Percentiles rank a stretch among this genome's conserved stretches.
Evolutionary conservation across 495 filamentous ascomycete genomes (phyloP).

Genomic region (Astrocystis sublimbata): DNA sequence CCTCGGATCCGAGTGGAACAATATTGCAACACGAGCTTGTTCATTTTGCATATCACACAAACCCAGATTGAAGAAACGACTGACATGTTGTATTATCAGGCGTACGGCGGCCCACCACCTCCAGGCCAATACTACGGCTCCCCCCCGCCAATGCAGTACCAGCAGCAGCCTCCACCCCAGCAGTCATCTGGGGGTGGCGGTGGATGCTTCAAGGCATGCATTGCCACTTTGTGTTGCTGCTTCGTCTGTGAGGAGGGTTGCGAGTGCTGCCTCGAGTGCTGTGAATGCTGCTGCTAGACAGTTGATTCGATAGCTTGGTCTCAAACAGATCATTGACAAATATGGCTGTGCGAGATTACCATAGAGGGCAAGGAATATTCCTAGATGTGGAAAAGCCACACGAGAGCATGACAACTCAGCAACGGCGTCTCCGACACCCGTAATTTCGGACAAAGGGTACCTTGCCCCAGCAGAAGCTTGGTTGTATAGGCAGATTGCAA

Average conservation of each 20-base stretch:
- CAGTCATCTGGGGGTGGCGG: slow-evolving; percentile 47
- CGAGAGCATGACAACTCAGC: neutral
- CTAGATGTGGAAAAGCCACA: neutral
- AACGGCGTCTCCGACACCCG: neutral
- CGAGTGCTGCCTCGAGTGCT: slow-evolving; percentile 73
- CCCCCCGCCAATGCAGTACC: slow-evolving; percentile 55
- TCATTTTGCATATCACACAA: neutral
- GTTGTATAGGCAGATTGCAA: neutral
- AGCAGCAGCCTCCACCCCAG: slow-evolving; percentile 59
- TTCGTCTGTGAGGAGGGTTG: slow-evolving; percentile 78
- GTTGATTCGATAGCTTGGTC: neutral
- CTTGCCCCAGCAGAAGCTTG: neutral
- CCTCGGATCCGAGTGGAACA: neutral
- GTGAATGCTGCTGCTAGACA: slow-evolving; percentile 54
- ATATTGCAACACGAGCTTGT: neutral
- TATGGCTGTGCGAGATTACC: neutral
- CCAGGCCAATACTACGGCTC: slow-evolving; percentile 26
- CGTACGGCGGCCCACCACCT: slow-evolving; percentile 31
- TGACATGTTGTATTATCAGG: slow-evolving; percentile 23
- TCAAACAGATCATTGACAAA: neutral
- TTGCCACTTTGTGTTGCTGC: slow-evolving; percentile 74
- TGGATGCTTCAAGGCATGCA: slow-evolving; percentile 65
- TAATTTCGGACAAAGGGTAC: neutral
- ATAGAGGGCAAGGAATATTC: neutral
- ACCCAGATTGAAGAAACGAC: neutral